Percentiles rank a stretch among this genome's conserved stretches.
These are phyloP conservation scores for Coemansia asiatica DNA, from an alignment of 192 early-diverging fungal genomes.

Conservation along the genomic window DNA sequence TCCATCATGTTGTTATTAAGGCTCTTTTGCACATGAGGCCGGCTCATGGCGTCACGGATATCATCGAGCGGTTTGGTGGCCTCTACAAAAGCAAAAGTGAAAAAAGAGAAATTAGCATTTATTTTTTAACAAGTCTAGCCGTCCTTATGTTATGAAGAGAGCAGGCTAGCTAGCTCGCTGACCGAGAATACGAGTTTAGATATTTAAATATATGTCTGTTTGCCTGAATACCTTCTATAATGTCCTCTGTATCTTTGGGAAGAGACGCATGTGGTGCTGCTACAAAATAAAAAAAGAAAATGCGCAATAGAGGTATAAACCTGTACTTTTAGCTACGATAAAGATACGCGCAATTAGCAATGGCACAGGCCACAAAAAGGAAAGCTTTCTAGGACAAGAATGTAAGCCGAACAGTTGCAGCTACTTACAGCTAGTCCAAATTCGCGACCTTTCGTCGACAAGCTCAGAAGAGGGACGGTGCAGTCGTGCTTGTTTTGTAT, in stretches of 20 bases:
- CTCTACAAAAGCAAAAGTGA: slow-evolving; percentile 14
- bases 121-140: no score
- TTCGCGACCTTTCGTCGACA: background rate
- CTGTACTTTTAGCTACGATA: background rate
- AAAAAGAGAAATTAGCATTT: background rate
- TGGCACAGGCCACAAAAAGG: no score
- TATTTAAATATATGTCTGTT: background rate
- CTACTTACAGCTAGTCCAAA: background rate
- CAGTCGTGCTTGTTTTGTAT: background rate
- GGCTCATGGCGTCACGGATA: slow-evolving; percentile 40
- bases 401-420: background rate
- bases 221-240: slow-evolving; percentile 26
- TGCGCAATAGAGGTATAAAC: background rate
- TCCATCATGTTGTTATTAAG: slow-evolving; percentile 49
- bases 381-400: background rate
- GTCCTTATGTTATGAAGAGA: no score
- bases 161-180: background rate
- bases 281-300: background rate
- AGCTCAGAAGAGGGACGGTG: background rate
- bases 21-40: slow-evolving; percentile 44
- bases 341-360: background rate
- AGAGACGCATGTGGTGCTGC: slow-evolving; percentile 26
- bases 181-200: no score
- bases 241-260: slow-evolving; percentile 44
- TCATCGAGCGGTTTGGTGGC: slow-evolving; percentile 34